Evolutionary conservation across 306 rosid species (phyloP), one percentile per base, ranked within the genome.

Genomic region (Citrullus mucosospermus): DNA sequence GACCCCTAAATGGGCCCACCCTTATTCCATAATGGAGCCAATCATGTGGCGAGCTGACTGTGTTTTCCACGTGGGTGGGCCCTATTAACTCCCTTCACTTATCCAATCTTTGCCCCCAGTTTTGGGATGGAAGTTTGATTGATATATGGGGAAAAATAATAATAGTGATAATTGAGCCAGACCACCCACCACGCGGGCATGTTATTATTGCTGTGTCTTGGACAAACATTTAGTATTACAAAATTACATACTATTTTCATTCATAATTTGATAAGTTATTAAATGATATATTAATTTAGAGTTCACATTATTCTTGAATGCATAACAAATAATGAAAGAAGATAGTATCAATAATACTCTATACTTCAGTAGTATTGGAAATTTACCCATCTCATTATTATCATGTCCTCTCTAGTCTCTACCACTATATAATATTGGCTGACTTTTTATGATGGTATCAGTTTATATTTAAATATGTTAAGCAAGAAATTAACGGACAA

Each of bases 61-160:
- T 54, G 61, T 73, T 32, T 4, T 54, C 50, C 78, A 54, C 78
- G 18, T 74, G 78, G 78, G 78, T 74, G 78, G 78, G 16, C 78
- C 78, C 1, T 20, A 25, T 61, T 73, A 43, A 30, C 78, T 74
- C 30, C 62, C 58, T 14, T 14, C 10, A 3, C 78, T 74, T 74
- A 74, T 74, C 78, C 78, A 74, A 74, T 54, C 63, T 54, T 48
- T 32, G 78, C 43, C 78, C 48, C 63, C 50, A 4, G 63, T 51
- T 51, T 51, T 73, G 17, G 77, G 43, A 74, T 74, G 60, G 46
- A 34, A 74, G 78, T 74, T 41, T n/a, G 75, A 43, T 68, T 53
- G 46, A 51, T 50, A 32, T 18, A 32, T 4, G 30, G 25, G 16
- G 15, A 34, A 51, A 8, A 53, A 53, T 4, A 48, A 48, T 48